These are phyloP conservation scores for Lumnitzera littorea DNA, from an alignment of 345 rosid genomes.

Conservation along the genomic window DNA sequence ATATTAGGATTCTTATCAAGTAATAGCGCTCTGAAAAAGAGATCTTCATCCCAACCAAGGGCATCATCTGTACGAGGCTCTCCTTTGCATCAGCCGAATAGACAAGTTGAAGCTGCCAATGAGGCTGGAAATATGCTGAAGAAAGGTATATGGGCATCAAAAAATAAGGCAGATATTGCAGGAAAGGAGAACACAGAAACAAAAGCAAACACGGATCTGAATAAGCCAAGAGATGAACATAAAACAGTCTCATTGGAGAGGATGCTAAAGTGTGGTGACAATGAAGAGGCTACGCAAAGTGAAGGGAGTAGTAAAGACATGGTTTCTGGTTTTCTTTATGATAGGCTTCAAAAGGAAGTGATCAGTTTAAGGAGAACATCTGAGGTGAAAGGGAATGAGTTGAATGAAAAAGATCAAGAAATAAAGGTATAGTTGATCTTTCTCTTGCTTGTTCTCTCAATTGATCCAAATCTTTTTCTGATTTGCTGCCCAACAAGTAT, in stretches of 20 bases:
- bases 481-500: no score
- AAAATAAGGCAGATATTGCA: slow-evolving; percentile 41
- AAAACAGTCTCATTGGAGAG: slow-evolving; percentile 8
- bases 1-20: slow-evolving; percentile 64
- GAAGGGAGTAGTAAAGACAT: slow-evolving; percentile 33
- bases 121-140: slow-evolving; percentile 19
- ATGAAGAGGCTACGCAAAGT: slow-evolving; percentile 18
- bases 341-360: slow-evolving; percentile 82
- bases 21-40: slow-evolving; percentile 51
- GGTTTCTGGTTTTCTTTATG: slow-evolving; percentile 88
- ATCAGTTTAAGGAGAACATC: slow-evolving; percentile 53
- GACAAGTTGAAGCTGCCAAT: slow-evolving; percentile 24
- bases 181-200: slow-evolving; percentile 57
- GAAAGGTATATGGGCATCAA: slow-evolving; percentile 49
- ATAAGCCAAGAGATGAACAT: slow-evolving; percentile 16
- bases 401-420: slow-evolving; percentile 64
- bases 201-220: slow-evolving; percentile 19
- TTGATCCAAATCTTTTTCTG: slow-evolving; percentile 1
- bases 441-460: neutral
- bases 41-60: slow-evolving; percentile 65
- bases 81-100: slow-evolving; percentile 34
- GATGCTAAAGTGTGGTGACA: slow-evolving; percentile 15
- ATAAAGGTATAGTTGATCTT: slow-evolving; percentile 48
- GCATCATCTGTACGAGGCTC: slow-evolving; percentile 37
- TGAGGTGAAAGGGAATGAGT: slow-evolving; percentile 48